These are phyloP conservation scores for Botrytis hyacinthi DNA, from an alignment of 2,329 filamentous ascomycete genomes.

Conservation along the genomic window DNA sequence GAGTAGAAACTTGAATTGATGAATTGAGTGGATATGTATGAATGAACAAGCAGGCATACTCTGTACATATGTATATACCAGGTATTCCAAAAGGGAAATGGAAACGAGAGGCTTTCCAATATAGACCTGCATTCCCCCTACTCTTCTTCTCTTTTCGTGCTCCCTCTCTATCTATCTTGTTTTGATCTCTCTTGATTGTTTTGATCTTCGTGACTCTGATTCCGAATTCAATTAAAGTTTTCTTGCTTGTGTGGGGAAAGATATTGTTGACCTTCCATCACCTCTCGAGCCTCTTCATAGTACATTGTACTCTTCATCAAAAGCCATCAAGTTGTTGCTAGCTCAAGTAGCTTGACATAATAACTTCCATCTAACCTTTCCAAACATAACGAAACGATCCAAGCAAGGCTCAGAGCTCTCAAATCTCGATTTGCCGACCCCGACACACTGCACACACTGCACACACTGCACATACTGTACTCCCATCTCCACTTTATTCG, in stretches of 20 bases:
- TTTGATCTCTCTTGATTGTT: background rate
- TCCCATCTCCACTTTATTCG: background rate
- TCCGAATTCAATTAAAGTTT: background rate
- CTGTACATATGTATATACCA: background rate
- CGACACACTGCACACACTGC: background rate
- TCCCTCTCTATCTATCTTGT: background rate
- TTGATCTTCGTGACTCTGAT: background rate
- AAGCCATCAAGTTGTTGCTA: background rate
- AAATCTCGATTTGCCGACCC: background rate
- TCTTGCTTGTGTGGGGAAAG: background rate
- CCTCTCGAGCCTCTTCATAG: background rate
- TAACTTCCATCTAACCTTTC: background rate
- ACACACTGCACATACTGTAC: background rate
- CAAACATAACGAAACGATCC: background rate
- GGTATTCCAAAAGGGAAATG: background rate
- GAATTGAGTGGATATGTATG: background rate
- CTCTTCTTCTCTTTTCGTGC: background rate
- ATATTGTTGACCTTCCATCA: background rate
- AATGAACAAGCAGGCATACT: background rate
- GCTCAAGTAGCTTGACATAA: background rate
- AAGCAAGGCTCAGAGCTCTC: background rate
- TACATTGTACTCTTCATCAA: background rate
- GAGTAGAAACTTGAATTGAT: background rate
- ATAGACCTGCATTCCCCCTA: conserved; percentile 8
- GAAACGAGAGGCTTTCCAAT: conserved; percentile 1